These are phyloP conservation scores for Deinandra increscens DNA, from an alignment of 129 eudicot genomes.

Conservation along the genomic window DNA sequence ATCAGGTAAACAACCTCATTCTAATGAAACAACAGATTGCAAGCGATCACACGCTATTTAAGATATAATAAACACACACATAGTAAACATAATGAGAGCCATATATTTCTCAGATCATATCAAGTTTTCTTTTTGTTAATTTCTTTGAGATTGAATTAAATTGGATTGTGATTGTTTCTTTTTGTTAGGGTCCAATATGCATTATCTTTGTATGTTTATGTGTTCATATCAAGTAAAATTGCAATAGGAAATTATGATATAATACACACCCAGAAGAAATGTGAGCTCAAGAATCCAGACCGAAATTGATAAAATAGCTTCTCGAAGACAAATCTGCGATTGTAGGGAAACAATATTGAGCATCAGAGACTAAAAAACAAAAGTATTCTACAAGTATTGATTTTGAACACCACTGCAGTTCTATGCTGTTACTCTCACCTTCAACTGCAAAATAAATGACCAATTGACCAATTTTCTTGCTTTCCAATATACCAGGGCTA, in stretches of 20 bases:
- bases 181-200: not conserved
- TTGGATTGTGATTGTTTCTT: constrained; percentile 2
- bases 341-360: constrained; percentile 54
- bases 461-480: constrained; percentile 16
- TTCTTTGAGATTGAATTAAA: not conserved
- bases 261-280: constrained; percentile 41
- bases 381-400: constrained; percentile 24
- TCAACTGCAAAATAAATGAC: constrained; percentile 27
- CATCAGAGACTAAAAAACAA: constrained; percentile 52
- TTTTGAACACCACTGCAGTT: constrained; percentile 35
- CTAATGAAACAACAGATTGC: constrained; percentile 3
- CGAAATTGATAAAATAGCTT: constrained; percentile 54
- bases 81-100: not conserved
- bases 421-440: constrained; percentile 47
- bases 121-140: not conserved
- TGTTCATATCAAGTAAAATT: constrained; percentile 52
- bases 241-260: constrained; percentile 45
- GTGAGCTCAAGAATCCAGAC: constrained; percentile 59
- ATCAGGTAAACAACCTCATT: constrained; percentile 9
- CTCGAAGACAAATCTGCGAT: constrained; percentile 70
- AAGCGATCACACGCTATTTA: constrained; percentile 13
- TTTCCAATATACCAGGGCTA: constrained; percentile 16
- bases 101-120: too few species aligned
- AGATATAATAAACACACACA: constrained; percentile 4
- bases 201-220: constrained; percentile 33